Percentiles rank a stretch among this genome's conserved stretches.
Conservation (phyloP, 2,329 filamentous ascomycete genomes). For the Neofusicoccum parvum region DNA sequence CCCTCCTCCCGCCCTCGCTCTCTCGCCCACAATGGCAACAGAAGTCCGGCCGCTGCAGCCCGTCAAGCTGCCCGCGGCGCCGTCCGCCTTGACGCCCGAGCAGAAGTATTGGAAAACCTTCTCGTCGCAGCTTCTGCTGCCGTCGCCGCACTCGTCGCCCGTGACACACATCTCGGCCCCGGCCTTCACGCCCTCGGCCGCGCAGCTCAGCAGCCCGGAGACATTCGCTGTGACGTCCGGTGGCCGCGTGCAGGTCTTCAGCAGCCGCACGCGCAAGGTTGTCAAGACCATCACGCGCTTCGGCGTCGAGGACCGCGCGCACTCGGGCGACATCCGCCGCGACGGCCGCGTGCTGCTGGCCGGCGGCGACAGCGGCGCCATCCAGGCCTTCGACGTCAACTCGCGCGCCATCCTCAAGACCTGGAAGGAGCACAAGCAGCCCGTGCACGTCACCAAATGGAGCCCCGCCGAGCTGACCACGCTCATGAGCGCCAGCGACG, state of each 20-base stretch:
- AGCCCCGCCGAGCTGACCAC: slow-evolving; percentile 85
- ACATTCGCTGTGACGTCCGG: slow-evolving; percentile 94
- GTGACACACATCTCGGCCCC: slow-evolving; percentile 84
- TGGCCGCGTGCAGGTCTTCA: slow-evolving; percentile 90
- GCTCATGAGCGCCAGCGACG: slow-evolving; percentile 87
- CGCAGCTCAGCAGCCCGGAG: slow-evolving; percentile 52
- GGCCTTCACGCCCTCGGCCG: slow-evolving; percentile 49
- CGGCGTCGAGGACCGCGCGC: slow-evolving; percentile 74
- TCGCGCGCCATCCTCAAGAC: slow-evolving; percentile 92
- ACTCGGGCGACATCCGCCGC: slow-evolving; percentile 82
- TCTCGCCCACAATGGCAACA: slow-evolving; percentile 69
- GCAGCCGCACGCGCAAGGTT: slow-evolving; percentile 84
- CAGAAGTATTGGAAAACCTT: slow-evolving; percentile 97
- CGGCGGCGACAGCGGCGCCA: slow-evolving; percentile 85
- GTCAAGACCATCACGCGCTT: slow-evolving; percentile 95
- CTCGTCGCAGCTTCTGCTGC: slow-evolving; percentile 85
- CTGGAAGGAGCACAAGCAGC: slow-evolving; percentile 92
- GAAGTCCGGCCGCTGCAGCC: slow-evolving; percentile 78
- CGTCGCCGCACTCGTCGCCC: slow-evolving; percentile 85
- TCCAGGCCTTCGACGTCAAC: slow-evolving; percentile 92
- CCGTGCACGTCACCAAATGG: slow-evolving; percentile 89
- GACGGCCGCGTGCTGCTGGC: slow-evolving; percentile 90
- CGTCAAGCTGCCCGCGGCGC: slow-evolving; percentile 80
- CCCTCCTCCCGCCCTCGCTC: not conserved
- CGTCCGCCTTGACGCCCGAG: slow-evolving; percentile 82